Base-by-base conservation (phyloP, 176 grass and related monocot species). In the Zoysia japonica region DNA sequence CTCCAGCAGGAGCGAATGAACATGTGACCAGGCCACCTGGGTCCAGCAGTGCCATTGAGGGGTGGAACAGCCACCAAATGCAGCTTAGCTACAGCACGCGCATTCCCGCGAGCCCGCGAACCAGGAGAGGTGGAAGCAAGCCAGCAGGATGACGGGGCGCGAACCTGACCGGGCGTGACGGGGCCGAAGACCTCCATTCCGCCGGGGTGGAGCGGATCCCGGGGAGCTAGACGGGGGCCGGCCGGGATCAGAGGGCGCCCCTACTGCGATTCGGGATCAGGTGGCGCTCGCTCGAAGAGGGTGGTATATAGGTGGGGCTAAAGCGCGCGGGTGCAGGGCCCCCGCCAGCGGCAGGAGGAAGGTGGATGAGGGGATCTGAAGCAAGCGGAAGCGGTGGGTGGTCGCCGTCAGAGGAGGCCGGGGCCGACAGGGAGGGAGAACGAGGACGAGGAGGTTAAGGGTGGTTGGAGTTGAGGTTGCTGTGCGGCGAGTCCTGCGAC, bases 151-250 rank as follows among this genome's bases (percentile, higher is more conserved):
- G 28, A 28, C 40, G 16, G 16, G 16, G 11, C 7, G 52, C 52
- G 43, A 74, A 90, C 88, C 88, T 90, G 88, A 71, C 88, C 88
- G 49, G 83, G 78, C 28, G 75, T 87, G 73, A 87, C 88, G 53
- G 88, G 88, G 40, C 80, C 84, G 46, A 92, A 92, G 69, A 92
- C 80, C 83, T 92, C 90, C 90, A 92, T 92, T 68, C 72, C 60
- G n/a, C 80, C 75, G 53, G 60, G 40, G 71, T 7, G 5, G 1
- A 10, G 5, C 20, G 9, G 59, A 61, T 61, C 59, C 59, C 20
- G 20, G 40, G 61, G 40, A 69, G 40, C 65, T 20, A 50, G 16
- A 47, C 38, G 50, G 61, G 6, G 48, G 40, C 8, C 20, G 71
- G 71, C 71, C 17, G 40, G 41, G n/a, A 61, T 61, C 55, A 14